Evolutionary conservation across 352 stramenopile genomes (phyloP), one percentile per base, ranked within the genome.

Genomic region (Phytophthora sp.): DNA sequence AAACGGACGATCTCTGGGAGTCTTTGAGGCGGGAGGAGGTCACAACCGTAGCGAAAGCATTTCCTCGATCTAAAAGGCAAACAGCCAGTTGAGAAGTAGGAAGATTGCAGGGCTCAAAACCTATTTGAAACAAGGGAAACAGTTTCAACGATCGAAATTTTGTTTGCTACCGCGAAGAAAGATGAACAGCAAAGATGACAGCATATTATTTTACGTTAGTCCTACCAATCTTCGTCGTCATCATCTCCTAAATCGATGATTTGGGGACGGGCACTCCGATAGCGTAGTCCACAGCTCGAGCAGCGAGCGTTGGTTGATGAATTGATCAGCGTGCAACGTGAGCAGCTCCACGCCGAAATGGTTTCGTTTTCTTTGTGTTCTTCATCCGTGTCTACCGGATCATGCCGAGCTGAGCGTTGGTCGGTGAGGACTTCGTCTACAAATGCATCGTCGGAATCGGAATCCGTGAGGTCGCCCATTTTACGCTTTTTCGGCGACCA

Each of bases 291-390:
- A 42, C 87, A 96, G 17, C 85, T 82, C 51, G 62, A 69, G 46
- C 87, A 96, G 27, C 72, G 77, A 23, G 88, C 64, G 37, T 69
- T 85, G 7, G 61, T 74, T 21, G 71, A 48, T 13, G 80, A 72
- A 44, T 96, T 96, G 41, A 84, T 72, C 54, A 96, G 71, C 9
- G 85, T 96, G 59, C 87, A 96, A 31, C 87, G 80, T 37, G 62
- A 80, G 53, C 87, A 96, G 54, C 69, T 91, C 85, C 85, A 96
- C 10, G 56, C 48, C 41, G 45, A 38, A 18, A 44, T 32, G 46
- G 61, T 31, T 13, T 68, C 45, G 9, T 59, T 82, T 18, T 81
- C 69, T 54, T 82, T 85, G 32, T 66, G 62, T 8, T 87, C 72
- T 58, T 90, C 72, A 8, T 84, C 68, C 6, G 70, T 57, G 62